phyloP scores from a whole-genome alignment of 164 flowering plant genomes.

The Echeveria elegans region DNA sequence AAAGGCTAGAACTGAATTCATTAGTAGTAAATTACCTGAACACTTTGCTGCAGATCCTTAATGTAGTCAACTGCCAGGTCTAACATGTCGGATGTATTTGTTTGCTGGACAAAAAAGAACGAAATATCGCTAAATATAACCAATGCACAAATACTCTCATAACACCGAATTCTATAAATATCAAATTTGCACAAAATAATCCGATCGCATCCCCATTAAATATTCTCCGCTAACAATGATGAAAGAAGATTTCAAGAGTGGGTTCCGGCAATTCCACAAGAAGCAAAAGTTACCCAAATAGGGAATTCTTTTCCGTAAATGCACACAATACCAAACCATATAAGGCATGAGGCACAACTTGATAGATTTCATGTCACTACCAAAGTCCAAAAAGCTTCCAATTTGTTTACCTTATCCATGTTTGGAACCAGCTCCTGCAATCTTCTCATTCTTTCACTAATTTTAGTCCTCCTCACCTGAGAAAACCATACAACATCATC shows the following conservation, averaged over 20 bases:
- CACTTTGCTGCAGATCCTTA: slow-evolving; percentile 2
- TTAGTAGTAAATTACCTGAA: not conserved
- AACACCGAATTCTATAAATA: not conserved
- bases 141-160: not conserved
- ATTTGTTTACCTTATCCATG: slow-evolving; percentile 75
- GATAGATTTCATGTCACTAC: not conserved
- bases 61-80: slow-evolving; percentile 8
- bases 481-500: slow-evolving; percentile 6
- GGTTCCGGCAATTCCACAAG: not conserved
- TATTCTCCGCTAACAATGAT: not conserved
- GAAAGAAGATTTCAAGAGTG: not conserved
- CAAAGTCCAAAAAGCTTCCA: no score
- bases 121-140: not conserved
- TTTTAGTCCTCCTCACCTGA: slow-evolving; percentile 86
- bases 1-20: not conserved
- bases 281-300: not conserved
- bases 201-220: not conserved
- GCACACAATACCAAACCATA: not conserved
- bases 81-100: slow-evolving; percentile 8
- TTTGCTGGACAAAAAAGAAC: not conserved
- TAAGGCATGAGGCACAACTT: no score
- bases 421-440: slow-evolving; percentile 94
- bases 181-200: not conserved
- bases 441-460: slow-evolving; percentile 90
- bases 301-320: not conserved